A percentile compares a stretch with the other conserved stretches of the same genome.
Conservation (phyloP, 2,329 filamentous ascomycete genomes). For the Verticillium longisporum region DNA sequence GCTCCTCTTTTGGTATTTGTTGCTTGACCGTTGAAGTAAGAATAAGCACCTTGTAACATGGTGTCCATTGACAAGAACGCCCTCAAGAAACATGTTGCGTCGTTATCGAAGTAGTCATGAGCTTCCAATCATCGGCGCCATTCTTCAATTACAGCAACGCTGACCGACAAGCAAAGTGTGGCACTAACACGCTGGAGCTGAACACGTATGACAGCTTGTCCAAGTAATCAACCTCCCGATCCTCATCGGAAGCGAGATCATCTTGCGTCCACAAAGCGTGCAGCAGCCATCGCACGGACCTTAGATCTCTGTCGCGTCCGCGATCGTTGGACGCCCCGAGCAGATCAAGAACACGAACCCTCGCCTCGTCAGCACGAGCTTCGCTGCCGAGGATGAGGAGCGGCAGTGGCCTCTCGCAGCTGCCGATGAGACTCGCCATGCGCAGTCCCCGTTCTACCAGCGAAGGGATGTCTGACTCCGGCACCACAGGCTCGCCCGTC, state of each 20-base stretch:
- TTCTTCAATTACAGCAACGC: not conserved
- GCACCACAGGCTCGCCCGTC: not conserved
- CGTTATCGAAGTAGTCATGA: too few relatives aligned
- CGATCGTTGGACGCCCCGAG: constrained; percentile 16
- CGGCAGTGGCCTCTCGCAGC: constrained; percentile 14
- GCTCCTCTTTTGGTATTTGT: too few relatives aligned
- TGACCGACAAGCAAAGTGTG: not conserved
- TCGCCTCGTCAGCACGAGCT: constrained; percentile 13
- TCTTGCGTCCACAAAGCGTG: constrained; percentile 25
- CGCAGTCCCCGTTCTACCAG: not conserved
- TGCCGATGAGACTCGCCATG: not conserved
- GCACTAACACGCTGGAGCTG: not conserved
- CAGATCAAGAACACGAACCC: constrained; percentile 13
- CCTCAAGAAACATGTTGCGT: too few relatives aligned
- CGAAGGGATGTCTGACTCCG: not conserved
- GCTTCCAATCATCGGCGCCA: too few relatives aligned
- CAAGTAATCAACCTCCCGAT: constrained; percentile 6
- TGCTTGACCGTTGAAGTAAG: too few relatives aligned
- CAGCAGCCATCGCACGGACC: constrained; percentile 11
- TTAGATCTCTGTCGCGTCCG: not conserved
- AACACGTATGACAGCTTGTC: constrained; percentile 3
- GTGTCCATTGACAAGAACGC: too few relatives aligned
- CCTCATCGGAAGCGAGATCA: constrained; percentile 17
- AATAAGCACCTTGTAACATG: too few relatives aligned
- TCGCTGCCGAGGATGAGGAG: constrained; percentile 17